phyloP scores from a whole-genome alignment of 495 filamentous ascomycete genomes.

The Aspergillus coremiiformis region DNA sequence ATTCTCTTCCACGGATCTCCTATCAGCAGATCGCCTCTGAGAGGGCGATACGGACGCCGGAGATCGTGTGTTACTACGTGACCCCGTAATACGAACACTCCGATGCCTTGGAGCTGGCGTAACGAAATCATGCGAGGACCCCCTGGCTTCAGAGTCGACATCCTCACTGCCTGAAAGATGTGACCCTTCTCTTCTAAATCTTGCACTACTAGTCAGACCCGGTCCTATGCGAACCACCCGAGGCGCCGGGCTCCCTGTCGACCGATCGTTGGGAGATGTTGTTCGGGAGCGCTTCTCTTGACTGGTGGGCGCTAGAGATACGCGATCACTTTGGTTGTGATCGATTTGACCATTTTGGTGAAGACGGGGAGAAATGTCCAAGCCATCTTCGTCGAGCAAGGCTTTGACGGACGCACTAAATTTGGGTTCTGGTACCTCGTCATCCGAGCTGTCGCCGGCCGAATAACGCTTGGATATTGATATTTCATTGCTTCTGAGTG shows the following conservation, averaged over 20 bases:
- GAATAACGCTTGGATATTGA: constrained; percentile 31
- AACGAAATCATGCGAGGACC: constrained; percentile 45
- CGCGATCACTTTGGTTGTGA: constrained; percentile 23
- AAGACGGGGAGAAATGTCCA: constrained; percentile 45
- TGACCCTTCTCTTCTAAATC: constrained; percentile 31
- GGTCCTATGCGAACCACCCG: constrained; percentile 55
- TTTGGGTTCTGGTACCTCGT: constrained; percentile 65
- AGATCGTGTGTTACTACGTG: constrained; percentile 31
- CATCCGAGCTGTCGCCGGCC: constrained; percentile 66
- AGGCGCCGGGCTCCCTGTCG: constrained; percentile 38
- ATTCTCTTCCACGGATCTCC: constrained; percentile 29
- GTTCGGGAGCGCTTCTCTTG: constrained; percentile 34
- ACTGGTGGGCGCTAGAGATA: constrained; percentile 18
- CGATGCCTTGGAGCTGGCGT: constrained; percentile 60
- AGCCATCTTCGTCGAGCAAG: constrained; percentile 57
- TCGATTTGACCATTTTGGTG: constrained; percentile 34
- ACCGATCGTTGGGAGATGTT: constrained; percentile 33
- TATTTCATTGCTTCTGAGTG: constrained; percentile 15
- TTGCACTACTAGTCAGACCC: constrained; percentile 25
- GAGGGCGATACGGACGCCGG: constrained; percentile 38
- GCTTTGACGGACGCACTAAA: constrained; percentile 75
- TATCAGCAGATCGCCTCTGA: constrained; percentile 28
- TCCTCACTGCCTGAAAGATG: constrained; percentile 27
- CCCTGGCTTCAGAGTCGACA: constrained; percentile 23
- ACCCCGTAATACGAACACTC: constrained; percentile 52